These are phyloP conservation scores for Melampsora occidentalis DNA, from an alignment of 1,284 basidiomycete species.

Conservation along the genomic window DNA sequence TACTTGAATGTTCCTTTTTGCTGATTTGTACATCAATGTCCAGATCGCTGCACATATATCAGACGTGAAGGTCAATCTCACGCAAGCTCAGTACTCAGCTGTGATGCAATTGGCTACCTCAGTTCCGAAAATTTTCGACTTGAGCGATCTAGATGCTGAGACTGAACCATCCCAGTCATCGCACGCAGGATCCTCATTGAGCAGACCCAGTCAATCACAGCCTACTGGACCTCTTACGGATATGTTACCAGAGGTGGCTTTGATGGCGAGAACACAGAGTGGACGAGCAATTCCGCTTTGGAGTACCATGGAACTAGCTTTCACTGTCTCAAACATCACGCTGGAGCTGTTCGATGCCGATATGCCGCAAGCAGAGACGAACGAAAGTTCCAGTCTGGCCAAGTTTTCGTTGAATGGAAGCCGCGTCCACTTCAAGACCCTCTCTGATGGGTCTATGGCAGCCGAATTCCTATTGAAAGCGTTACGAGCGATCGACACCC, in stretches of 20 bases:
- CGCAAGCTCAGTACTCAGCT: constrained; percentile 82
- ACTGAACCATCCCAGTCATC: background rate
- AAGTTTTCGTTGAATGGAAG: constrained; percentile 79
- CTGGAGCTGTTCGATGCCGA: constrained; percentile 83
- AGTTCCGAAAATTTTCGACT: constrained; percentile 67
- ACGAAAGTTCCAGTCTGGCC: constrained; percentile 78
- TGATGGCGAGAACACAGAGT: constrained; percentile 47
- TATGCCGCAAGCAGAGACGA: constrained; percentile 63
- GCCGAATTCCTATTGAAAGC: constrained; percentile 83
- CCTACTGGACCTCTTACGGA: constrained; percentile 9
- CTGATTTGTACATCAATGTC: too few species aligned
- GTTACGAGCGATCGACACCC: constrained; percentile 85
- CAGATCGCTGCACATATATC: constrained; percentile 75
- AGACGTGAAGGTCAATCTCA: constrained; percentile 82
- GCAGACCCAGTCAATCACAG: background rate
- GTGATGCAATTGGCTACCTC: constrained; percentile 70
- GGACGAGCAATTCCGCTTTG: constrained; percentile 64
- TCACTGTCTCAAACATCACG: constrained; percentile 72
- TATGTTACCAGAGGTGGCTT: constrained; percentile 6
- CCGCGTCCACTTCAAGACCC: constrained; percentile 74
- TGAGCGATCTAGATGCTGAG: constrained; percentile 48
- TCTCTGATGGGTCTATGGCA: constrained; percentile 79
- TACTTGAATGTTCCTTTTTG: too few species aligned
- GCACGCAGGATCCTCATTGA: background rate
- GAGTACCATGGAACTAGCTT: constrained; percentile 72